Conservation (phyloP, 164 flowering plant genomes). For the Nymphaea thermarum region DNA sequence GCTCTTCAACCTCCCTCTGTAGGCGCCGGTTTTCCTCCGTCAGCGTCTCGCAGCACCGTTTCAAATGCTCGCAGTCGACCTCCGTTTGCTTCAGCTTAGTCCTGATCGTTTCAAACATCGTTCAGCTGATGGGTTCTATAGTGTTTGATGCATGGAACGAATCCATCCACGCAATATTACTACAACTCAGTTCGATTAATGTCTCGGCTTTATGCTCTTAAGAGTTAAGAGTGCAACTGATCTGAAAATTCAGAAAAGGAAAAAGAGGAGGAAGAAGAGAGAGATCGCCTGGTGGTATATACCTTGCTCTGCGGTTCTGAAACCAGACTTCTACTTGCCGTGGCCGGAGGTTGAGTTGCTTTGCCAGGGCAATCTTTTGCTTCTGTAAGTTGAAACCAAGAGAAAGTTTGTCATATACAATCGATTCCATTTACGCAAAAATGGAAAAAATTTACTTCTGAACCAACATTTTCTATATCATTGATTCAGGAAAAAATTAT, state of each 20-base stretch:
- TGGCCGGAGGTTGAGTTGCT: constrained; percentile 57
- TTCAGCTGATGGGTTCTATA: too few species aligned
- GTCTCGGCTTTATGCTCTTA: too few species aligned
- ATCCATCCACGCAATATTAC: too few species aligned
- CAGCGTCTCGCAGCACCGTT: background rate
- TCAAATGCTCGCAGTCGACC: constrained; percentile 2
- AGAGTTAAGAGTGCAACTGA: background rate
- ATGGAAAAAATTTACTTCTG: too few species aligned
- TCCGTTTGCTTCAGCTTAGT: constrained; percentile 3
- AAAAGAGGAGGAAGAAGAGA: background rate
- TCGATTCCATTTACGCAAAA: too few species aligned
- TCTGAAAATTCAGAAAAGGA: background rate
- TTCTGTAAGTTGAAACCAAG: constrained; percentile 34
- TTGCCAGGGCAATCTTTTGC: constrained; percentile 72
- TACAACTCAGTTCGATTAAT: too few species aligned
- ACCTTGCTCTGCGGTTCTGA: constrained; percentile 86
- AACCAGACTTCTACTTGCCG: constrained; percentile 91
- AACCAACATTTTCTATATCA: too few species aligned
- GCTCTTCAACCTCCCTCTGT: constrained; percentile 3
- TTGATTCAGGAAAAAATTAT: too few species aligned
- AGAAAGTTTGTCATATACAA: background rate
- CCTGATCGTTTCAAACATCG: background rate
- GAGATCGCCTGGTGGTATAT: background rate
- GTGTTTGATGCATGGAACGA: too few species aligned
- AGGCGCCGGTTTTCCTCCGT: constrained; percentile 3